phyloP scores from a whole-genome alignment of 805 yeast genomes.

The Teunomyces lycoperdinae region DNA sequence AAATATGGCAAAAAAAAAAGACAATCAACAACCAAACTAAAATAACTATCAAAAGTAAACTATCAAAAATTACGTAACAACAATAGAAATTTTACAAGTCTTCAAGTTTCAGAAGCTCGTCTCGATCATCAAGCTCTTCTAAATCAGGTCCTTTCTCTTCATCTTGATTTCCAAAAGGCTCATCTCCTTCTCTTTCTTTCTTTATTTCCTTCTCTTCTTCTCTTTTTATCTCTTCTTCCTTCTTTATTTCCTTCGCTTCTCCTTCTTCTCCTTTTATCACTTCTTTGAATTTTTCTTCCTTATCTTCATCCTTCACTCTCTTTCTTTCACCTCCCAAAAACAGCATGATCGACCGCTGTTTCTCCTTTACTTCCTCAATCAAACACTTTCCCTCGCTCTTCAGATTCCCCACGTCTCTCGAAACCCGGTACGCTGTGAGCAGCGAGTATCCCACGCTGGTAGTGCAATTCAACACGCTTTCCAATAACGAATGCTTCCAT shows the following conservation, averaged over 20 bases:
- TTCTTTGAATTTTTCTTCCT: background rate
- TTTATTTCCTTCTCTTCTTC: slow-evolving; percentile 3
- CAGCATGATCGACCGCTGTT: slow-evolving; percentile 23
- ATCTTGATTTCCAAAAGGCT: background rate
- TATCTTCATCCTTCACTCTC: slow-evolving; percentile 6
- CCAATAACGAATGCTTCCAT: slow-evolving; percentile 40
- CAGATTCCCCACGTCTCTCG: slow-evolving; percentile 62
- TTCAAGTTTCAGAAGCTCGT: background rate
- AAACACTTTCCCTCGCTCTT: slow-evolving; percentile 45
- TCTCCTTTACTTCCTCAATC: slow-evolving; percentile 22
- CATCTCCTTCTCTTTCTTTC: background rate
- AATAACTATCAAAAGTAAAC: too few relatives aligned
- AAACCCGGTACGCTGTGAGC: slow-evolving; percentile 56
- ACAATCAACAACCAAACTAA: too few relatives aligned
- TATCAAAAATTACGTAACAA: too few relatives aligned
- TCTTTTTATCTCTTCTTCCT: background rate
- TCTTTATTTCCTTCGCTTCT: slow-evolving; percentile 2
- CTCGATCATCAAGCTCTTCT: background rate
- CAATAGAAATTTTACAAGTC: background rate
- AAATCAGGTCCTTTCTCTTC: slow-evolving; percentile 5
- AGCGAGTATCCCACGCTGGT: slow-evolving; percentile 27
- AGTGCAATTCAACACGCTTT: slow-evolving; percentile 35
- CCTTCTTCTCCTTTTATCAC: slow-evolving; percentile 6
- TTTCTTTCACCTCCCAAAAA: slow-evolving; percentile 17
- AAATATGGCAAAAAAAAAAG: background rate